phyloP scores from a whole-genome alignment of 1,139 yeast species.

The Pneumocystis murina region DNA sequence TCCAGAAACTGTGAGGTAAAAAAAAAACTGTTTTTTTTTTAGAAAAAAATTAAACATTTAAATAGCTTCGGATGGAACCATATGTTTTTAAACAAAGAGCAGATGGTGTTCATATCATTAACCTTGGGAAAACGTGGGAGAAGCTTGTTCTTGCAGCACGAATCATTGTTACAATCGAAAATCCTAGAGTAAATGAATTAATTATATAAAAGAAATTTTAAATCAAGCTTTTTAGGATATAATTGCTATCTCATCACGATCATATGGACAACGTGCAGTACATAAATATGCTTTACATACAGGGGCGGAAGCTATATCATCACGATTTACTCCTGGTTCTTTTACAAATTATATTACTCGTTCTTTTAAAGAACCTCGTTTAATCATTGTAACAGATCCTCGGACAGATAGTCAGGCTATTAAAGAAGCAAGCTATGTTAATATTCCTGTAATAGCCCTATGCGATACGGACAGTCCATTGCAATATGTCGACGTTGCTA shows the following conservation, averaged over 20 bases:
- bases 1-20: conserved; percentile 96
- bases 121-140: conserved; percentile 91
- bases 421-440: conserved; percentile 98
- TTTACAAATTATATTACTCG: conserved; percentile 99
- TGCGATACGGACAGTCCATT: conserved; percentile 98
- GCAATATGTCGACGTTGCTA: conserved; percentile 98
- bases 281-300: conserved; percentile 99
- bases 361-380: conserved; percentile 99
- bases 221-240: conserved; percentile 48
- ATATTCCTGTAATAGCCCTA: conserved; percentile 99
- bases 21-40: neutral
- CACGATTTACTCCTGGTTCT: conserved; percentile 99
- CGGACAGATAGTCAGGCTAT: conserved; percentile 99
- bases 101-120: conserved; percentile 98
- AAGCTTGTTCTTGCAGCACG: conserved; percentile 99
- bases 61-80: conserved; percentile 92
- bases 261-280: conserved; percentile 99
- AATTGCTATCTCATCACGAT: conserved; percentile 97
- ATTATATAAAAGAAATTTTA: neutral
- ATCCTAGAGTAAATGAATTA: conserved; percentile 34
- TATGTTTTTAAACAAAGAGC: conserved; percentile 99
- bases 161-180: conserved; percentile 98
- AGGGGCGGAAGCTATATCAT: conserved; percentile 99
- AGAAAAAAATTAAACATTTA: neutral
- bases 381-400: conserved; percentile 98